Percentiles rank a stretch among this genome's conserved stretches.
These are phyloP conservation scores for Debaryomyces nepalensis DNA, from an alignment of 1,139 yeast species.

Conservation along the genomic window DNA sequence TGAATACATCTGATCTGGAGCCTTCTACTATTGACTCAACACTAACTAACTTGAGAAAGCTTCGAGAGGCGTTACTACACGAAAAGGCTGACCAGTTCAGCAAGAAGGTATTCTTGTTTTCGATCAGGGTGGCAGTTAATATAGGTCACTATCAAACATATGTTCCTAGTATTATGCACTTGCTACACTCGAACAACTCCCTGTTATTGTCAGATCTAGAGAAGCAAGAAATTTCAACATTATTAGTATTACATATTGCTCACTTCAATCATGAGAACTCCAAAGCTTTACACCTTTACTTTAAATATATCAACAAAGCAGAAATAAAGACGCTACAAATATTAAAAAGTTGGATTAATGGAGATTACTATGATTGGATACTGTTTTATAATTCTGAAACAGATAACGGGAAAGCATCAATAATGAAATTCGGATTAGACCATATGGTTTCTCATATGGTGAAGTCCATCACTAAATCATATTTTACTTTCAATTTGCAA, in stretches of 20 bases:
- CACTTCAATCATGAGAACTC: constrained; percentile 49
- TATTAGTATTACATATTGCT: constrained; percentile 50
- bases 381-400: constrained; percentile 34
- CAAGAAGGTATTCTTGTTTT: constrained; percentile 53
- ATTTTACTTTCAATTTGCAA: constrained; percentile 32
- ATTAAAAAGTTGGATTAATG: constrained; percentile 39
- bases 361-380: constrained; percentile 51
- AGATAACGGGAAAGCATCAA: constrained; percentile 31
- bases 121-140: constrained; percentile 51
- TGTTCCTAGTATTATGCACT: constrained; percentile 53
- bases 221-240: constrained; percentile 40
- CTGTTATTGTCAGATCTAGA: constrained; percentile 35
- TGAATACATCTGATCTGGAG: constrained; percentile 9
- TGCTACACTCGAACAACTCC: constrained; percentile 28
- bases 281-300: constrained; percentile 38
- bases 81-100: constrained; percentile 43
- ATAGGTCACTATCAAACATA: constrained; percentile 62
- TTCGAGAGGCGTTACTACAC: constrained; percentile 58
- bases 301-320: constrained; percentile 31
- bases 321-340: constrained; percentile 27
- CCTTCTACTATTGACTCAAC: constrained; percentile 30
- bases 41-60: constrained; percentile 42
- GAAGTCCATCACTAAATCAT: constrained; percentile 37
- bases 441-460: constrained; percentile 36
- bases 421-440: constrained; percentile 49